Conservation (phyloP, 148 eudicot species). For the Rhododendron ovatum region DNA sequence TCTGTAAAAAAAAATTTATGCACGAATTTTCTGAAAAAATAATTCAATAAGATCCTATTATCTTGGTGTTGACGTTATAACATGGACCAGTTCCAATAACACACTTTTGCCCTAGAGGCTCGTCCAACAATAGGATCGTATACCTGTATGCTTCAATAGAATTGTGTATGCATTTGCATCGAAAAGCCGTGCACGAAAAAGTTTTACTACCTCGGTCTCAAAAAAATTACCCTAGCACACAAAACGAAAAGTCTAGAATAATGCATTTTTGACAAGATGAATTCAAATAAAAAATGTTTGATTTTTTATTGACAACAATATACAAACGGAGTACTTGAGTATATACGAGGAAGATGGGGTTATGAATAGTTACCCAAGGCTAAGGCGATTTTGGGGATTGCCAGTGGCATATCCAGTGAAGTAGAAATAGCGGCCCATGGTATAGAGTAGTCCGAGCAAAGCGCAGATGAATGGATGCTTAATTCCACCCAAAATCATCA, state of each 20-base stretch:
- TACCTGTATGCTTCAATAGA: neutral
- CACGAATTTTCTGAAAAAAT: too few relatives aligned
- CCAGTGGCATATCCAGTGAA: slow-evolving; percentile 91
- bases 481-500: slow-evolving; percentile 75
- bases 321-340: too few relatives aligned
- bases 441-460: slow-evolving; percentile 44
- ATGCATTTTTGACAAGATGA: too few relatives aligned
- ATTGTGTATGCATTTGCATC: neutral
- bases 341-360: neutral
- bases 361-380: slow-evolving; percentile 47
- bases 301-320: too few relatives aligned
- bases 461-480: slow-evolving; percentile 59
- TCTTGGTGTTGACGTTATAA: too few relatives aligned
- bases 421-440: slow-evolving; percentile 62
- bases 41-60: too few relatives aligned
- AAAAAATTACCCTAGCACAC: too few relatives aligned
- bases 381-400: slow-evolving; percentile 63
- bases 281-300: too few relatives aligned
- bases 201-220: neutral
- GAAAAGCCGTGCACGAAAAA: neutral
- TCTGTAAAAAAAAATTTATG: too few relatives aligned
- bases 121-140: neutral
- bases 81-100: too few relatives aligned
- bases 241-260: too few relatives aligned
- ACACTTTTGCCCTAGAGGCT: neutral